Evolutionary conservation across 2,329 filamentous ascomycete species (phyloP).

Genomic region (Xylariaceae sp.): DNA sequence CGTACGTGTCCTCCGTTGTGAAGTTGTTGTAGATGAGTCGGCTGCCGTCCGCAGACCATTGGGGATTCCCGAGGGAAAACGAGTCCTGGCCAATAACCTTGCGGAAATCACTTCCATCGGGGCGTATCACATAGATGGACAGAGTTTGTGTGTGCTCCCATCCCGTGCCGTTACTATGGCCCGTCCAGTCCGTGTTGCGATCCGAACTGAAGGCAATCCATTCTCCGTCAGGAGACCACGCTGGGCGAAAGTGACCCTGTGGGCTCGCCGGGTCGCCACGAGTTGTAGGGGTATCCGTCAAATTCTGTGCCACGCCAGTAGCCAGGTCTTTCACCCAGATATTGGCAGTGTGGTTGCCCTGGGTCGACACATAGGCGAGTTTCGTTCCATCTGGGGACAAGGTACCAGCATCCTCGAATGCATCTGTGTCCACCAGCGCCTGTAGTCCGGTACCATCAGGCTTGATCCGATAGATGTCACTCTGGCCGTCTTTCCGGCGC

Average conservation of each 20-base stretch:
- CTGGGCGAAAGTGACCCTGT: constrained; percentile 38
- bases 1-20: constrained; percentile 37
- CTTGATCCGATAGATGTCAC: constrained; percentile 39
- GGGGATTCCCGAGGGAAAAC: constrained; percentile 38
- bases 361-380: constrained; percentile 40
- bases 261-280: constrained; percentile 25
- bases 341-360: constrained; percentile 35
- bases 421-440: constrained; percentile 32
- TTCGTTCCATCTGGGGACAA: constrained; percentile 38
- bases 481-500: constrained; percentile 38
- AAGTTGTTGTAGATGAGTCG: constrained; percentile 41
- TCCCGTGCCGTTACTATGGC: constrained; percentile 38
- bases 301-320: constrained; percentile 32
- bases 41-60: constrained; percentile 36
- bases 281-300: constrained; percentile 34
- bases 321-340: constrained; percentile 39
- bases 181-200: constrained; percentile 40
- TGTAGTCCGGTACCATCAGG: constrained; percentile 36
- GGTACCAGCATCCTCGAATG: constrained; percentile 36
- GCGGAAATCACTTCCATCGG: constrained; percentile 38
- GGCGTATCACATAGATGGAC: constrained; percentile 38
- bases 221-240: constrained; percentile 40
- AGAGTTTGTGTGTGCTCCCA: constrained; percentile 43
- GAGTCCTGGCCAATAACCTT: constrained; percentile 31
- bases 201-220: constrained; percentile 42